Evolutionary conservation across 73 alveolate genomes (phyloP).

Genomic region (Paramecium pentaurelia): DNA sequence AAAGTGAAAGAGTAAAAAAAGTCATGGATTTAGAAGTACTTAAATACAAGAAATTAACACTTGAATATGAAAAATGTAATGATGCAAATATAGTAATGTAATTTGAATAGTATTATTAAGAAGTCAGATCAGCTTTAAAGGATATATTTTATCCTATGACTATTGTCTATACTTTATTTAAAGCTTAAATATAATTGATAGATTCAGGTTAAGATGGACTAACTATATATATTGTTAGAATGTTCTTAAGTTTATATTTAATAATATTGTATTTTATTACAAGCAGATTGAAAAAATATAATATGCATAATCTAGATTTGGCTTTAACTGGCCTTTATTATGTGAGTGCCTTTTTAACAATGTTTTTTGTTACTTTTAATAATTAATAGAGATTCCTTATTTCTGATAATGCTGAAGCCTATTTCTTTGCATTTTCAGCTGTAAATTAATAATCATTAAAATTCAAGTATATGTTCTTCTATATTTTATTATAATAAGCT

Average conservation of each 20-base stretch:
- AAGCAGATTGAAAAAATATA: slow-evolving; percentile 23
- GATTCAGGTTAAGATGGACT: slow-evolving; percentile 6
- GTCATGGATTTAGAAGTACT: not conserved
- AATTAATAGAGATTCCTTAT: not conserved
- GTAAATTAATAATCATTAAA: slow-evolving; percentile 21
- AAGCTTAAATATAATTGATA: not conserved
- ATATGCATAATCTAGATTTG: slow-evolving; percentile 26
- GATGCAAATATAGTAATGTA: not conserved
- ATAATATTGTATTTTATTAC: slow-evolving; percentile 3
- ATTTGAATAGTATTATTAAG: slow-evolving; percentile 27
- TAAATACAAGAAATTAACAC: not conserved
- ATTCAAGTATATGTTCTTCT: slow-evolving; percentile 25
- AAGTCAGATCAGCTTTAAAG: slow-evolving; percentile 22
- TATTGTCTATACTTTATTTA: not conserved
- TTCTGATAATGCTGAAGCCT: slow-evolving; percentile 45
- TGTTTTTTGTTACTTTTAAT: not conserved
- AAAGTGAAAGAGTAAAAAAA: not conserved
- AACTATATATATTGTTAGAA: not conserved
- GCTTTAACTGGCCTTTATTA: not conserved
- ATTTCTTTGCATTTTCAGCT: slow-evolving; percentile 37
- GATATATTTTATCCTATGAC: slow-evolving; percentile 29
- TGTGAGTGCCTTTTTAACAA: not conserved
- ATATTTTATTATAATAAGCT: not conserved
- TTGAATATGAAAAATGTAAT: slow-evolving; percentile 3
- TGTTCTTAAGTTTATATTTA: slow-evolving; percentile 8